phyloP scores from a whole-genome alignment of 225 moss, liverwort and hornwort genomes.

The Physcomitrellopsis africana region DNA sequence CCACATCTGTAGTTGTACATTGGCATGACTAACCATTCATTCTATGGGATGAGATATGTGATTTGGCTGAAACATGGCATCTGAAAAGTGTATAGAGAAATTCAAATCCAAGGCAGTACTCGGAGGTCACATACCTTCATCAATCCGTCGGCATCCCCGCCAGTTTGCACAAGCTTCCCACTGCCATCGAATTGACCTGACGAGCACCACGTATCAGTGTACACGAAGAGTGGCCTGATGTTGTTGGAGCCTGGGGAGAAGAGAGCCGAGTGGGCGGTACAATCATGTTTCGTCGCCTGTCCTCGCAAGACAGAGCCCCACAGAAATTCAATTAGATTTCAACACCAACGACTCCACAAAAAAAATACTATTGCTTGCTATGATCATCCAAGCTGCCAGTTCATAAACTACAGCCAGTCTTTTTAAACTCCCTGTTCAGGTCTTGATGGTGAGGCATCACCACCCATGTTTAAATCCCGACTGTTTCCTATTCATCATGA shows the following conservation, averaged over 20 bases:
- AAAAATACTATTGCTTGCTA: not conserved
- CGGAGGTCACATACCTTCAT: constrained; percentile 31
- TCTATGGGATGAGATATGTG: no score
- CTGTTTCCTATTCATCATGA: no score
- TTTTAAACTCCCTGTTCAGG: no score
- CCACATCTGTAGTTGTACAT: no score
- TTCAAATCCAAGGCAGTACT: not conserved
- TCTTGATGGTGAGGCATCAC: no score
- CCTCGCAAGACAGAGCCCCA: constrained; percentile 12
- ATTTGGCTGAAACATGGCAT: no score
- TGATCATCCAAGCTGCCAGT: no score
- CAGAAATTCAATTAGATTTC: not conserved
- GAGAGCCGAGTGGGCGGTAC: constrained; percentile 61
- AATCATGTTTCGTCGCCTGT: constrained; percentile 52
- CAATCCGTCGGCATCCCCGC: constrained; percentile 62
- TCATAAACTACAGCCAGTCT: no score
- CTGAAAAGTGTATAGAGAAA: not conserved
- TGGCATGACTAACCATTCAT: no score
- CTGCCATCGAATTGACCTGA: constrained; percentile 56
- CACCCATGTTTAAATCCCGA: not conserved
- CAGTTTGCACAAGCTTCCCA: constrained; percentile 59
- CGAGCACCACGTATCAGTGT: constrained; percentile 62
- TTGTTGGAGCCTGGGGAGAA: constrained; percentile 45
- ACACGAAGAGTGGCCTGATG: constrained; percentile 46
- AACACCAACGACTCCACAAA: not conserved